Conservation (phyloP, 1,284 basidiomycete genomes). For the Rugosomyces carneus region DNA sequence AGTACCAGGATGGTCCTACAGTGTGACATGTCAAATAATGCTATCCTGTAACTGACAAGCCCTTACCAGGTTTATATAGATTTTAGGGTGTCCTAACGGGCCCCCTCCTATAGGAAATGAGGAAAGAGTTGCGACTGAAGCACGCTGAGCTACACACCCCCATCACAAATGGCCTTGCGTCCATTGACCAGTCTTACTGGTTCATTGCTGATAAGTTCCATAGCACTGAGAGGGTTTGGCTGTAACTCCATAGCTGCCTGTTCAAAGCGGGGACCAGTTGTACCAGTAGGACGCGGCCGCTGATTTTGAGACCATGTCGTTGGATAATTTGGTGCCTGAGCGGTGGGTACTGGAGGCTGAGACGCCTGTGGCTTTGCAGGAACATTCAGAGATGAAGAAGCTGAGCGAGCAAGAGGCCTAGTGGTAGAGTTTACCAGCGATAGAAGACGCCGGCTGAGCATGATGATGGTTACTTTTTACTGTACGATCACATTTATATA, state of each 20-base stretch:
- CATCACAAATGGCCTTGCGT: slow-evolving; percentile 87
- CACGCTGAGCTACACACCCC: slow-evolving; percentile 57
- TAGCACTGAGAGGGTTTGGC: slow-evolving; percentile 86
- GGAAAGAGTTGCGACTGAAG: background rate
- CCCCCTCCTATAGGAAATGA: slow-evolving; percentile 65
- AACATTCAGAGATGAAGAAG: slow-evolving; percentile 23
- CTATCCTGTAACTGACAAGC: background rate
- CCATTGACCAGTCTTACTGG: slow-evolving; percentile 78
- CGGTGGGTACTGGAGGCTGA: slow-evolving; percentile 22
- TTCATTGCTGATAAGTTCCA: slow-evolving; percentile 84
- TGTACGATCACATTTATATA: too few relatives aligned
- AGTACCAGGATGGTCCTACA: slow-evolving; percentile 69
- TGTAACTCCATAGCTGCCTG: slow-evolving; percentile 85
- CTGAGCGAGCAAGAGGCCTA: slow-evolving; percentile 11
- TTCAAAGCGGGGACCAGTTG: slow-evolving; percentile 80
- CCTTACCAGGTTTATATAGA: slow-evolving; percentile 87
- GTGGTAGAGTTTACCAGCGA: slow-evolving; percentile 12
- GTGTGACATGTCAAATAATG: background rate
- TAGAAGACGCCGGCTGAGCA: slow-evolving; percentile 20
- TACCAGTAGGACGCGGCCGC: slow-evolving; percentile 47
- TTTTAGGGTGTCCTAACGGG: slow-evolving; percentile 94
- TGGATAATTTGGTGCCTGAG: slow-evolving; percentile 77
- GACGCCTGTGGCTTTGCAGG: slow-evolving; percentile 26
- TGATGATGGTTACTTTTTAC: slow-evolving; percentile 11
- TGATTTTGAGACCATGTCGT: slow-evolving; percentile 78